Evolutionary conservation across 2,329 filamentous ascomycete species (phyloP).

Genomic region (Colletotrichum godetiae): DNA sequence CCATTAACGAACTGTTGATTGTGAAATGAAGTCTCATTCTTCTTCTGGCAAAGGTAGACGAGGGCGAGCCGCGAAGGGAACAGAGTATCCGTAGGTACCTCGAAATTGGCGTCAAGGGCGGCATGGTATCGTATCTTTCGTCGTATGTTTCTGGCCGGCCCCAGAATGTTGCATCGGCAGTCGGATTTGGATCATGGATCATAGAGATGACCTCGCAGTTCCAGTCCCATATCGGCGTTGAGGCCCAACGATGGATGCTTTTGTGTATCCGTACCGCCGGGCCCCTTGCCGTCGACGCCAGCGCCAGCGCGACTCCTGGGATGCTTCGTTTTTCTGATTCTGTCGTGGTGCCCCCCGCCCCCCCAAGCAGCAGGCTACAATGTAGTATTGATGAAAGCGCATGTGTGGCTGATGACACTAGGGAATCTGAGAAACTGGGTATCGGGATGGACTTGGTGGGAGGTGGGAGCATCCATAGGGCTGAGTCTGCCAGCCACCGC

Average conservation of each 20-base stretch:
- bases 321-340: conserved; percentile 19
- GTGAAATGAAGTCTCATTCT: background rate
- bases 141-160: background rate
- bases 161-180: background rate
- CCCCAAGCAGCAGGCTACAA: background rate
- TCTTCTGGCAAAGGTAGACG: background rate
- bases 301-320: background rate
- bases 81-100: background rate
- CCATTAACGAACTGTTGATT: background rate
- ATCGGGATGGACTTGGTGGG: conserved; percentile 16
- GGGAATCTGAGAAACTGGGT: background rate
- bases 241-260: background rate
- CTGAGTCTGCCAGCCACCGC: conserved; percentile 25
- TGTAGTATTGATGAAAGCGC: background rate
- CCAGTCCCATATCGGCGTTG: background rate
- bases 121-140: background rate
- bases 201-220: background rate
- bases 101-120: background rate
- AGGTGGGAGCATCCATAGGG: conserved; percentile 20
- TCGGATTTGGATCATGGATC: background rate
- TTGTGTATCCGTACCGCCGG: conserved; percentile 9
- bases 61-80: background rate
- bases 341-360: background rate
- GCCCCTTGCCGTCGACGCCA: conserved; percentile 6
- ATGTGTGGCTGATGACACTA: conserved; percentile 23